Conservation (phyloP, 2,329 filamentous ascomycete species). For the Xylaria sp. region DNA sequence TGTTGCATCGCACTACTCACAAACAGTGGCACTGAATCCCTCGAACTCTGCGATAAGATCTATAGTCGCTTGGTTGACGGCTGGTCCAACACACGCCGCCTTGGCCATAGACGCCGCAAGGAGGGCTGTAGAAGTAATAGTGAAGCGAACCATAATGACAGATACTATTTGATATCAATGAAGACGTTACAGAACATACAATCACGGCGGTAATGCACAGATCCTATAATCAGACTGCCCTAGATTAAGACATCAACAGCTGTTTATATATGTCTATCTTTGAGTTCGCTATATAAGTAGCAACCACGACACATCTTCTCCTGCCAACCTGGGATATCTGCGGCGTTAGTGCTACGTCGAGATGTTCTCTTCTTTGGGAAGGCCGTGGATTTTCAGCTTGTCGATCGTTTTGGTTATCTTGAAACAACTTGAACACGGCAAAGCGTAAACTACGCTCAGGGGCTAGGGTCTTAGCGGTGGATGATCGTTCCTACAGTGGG, state of each 20-base stretch:
- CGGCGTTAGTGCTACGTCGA: neutral
- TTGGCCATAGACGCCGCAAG: conserved; percentile 10
- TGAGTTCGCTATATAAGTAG: neutral
- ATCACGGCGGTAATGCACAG: neutral
- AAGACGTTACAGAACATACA: neutral
- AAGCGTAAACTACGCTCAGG: neutral
- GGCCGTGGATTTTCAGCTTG: conserved; percentile 1
- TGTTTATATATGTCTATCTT: neutral
- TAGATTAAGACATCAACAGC: neutral
- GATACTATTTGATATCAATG: neutral
- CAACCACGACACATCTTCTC: neutral
- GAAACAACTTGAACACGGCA: conserved; percentile 5
- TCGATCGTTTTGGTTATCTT: conserved; percentile 3
- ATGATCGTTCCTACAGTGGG: neutral
- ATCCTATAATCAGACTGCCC: neutral
- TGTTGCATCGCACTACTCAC: conserved; percentile 6
- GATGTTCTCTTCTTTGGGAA: conserved; percentile 6
- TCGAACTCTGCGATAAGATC: conserved; percentile 25
- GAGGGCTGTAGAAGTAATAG: conserved; percentile 1
- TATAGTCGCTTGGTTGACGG: conserved; percentile 25
- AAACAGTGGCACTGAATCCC: conserved; percentile 25
- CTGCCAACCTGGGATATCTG: neutral
- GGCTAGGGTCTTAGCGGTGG: neutral
- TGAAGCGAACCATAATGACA: conserved; percentile 22
- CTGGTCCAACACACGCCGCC: conserved; percentile 16